Base-by-base conservation (phyloP, 2,329 filamentous ascomycete genomes). In the Pleoardoris graminearum region DNA sequence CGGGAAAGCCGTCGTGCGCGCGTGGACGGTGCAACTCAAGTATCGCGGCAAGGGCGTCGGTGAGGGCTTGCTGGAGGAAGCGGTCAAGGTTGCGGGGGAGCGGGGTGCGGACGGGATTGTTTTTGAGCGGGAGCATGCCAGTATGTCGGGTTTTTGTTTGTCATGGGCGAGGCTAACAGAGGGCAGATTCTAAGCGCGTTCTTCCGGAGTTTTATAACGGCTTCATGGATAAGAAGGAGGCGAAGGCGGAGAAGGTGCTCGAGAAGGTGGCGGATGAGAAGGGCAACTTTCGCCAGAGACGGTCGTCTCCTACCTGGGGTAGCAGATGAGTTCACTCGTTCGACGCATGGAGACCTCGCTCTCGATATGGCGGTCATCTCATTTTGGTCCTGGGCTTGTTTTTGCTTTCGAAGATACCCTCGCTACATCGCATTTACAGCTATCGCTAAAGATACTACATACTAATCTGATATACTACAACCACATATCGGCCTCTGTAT, bases 101-200 rank as follows among this genome's bases (percentile, higher is more conserved):
- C 83, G 82, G 65, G 87, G 87, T 52, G 89, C 89, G 36, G 82
- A 82, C 53, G 85, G 85, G 52, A 77, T 92, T 46, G 84, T 86
- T 2, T 95, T 96, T 70, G 89, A 88, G 6, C 77, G 80, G 47
- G 84, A 89, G 59, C 91, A 96, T 77, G 90, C 89, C 38, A 91
- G 93, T 80, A 85, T 78, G 44, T 36, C 39, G 5, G 19, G 4
- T 29, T 30, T 46, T 7, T n/a, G 7, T 27, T 14, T 39, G 19
- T 11, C 7, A 16, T 35, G 17, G 46, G 30, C 16, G 7, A 32
- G 43, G 30, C 60, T 70, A 56, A 69, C 41, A 27, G 7, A 7
- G 11, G 4, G 10, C 42, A 73, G 70, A 73, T 55, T 71, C 69
- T 2, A 65, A 67, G 44, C 61, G 70, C 37, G 55, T 72, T 48